Conservation (phyloP, 805 yeast genomes). For the Suhomyces sp. region DNA sequence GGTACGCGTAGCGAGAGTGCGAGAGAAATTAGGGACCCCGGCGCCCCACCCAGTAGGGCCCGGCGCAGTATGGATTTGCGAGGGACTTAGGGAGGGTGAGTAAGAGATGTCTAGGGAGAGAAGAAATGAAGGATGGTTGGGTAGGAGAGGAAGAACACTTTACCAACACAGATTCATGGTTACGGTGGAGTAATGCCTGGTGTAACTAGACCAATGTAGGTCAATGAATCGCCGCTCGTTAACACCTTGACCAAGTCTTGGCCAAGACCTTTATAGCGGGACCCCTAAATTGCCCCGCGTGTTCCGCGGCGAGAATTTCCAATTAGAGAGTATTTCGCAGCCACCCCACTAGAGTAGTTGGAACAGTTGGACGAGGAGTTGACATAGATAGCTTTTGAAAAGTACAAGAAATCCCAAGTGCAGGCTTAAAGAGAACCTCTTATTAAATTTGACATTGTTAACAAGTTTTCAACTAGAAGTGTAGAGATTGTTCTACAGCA, state of each 20-base stretch:
- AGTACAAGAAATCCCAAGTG: neutral
- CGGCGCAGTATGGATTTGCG: too few species aligned
- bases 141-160: neutral
- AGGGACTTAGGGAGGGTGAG: too few species aligned
- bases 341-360: neutral
- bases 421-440: neutral
- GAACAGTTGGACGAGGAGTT: neutral
- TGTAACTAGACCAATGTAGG: neutral
- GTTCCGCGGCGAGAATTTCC: neutral
- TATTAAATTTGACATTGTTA: neutral
- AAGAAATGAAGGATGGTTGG: neutral
- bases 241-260: neutral
- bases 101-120: too few species aligned
- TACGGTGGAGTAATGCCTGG: too few species aligned
- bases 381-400: neutral
- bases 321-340: neutral
- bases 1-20: neutral
- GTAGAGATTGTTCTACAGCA: too few species aligned
- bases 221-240: neutral
- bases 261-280: neutral
- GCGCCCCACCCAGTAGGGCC: too few species aligned
- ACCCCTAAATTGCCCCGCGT: neutral
- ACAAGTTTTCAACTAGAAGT: too few species aligned
- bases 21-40: neutral
- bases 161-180: neutral